phyloP scores from a whole-genome alignment of 2,329 filamentous ascomycete genomes.

The Boeremia exigua region DNA sequence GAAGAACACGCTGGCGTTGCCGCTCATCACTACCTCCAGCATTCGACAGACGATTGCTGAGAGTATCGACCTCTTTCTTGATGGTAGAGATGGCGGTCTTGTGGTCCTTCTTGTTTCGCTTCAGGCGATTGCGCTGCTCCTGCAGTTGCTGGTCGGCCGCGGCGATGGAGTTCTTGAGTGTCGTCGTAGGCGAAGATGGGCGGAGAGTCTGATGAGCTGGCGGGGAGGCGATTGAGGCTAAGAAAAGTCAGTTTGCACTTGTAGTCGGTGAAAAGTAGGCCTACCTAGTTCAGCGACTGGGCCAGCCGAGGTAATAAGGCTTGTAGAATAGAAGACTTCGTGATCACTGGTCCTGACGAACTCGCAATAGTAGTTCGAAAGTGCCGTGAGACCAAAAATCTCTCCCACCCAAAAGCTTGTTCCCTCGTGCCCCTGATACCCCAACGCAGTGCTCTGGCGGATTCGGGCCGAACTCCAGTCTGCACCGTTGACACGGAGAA shows the following conservation, averaged over 20 bases:
- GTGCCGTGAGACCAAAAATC: constrained; percentile 70
- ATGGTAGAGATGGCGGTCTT: constrained; percentile 70
- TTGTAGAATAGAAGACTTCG: constrained; percentile 72
- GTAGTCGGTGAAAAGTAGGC: constrained; percentile 15
- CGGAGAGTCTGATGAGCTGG: constrained; percentile 68
- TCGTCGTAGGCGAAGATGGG: constrained; percentile 78
- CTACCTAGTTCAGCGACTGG: constrained; percentile 65
- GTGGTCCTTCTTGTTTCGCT: constrained; percentile 76
- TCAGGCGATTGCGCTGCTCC: constrained; percentile 72
- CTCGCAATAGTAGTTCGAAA: constrained; percentile 79
- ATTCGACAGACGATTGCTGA: constrained; percentile 68
- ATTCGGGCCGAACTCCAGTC: constrained; percentile 81
- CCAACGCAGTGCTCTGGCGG: constrained; percentile 56
- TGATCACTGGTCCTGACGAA: constrained; percentile 73
- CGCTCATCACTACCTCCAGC: constrained; percentile 78
- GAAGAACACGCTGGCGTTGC: constrained; percentile 74
- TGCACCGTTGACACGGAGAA: constrained; percentile 78
- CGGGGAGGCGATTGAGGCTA: constrained; percentile 49
- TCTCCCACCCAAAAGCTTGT: constrained; percentile 71
- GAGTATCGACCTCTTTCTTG: constrained; percentile 75
- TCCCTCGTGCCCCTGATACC: constrained; percentile 53
- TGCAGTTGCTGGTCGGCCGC: constrained; percentile 73
- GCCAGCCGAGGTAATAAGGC: constrained; percentile 70
- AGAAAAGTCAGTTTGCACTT: constrained; percentile 1
- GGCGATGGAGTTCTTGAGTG: constrained; percentile 76